Conservation (phyloP, 768 basidiomycete species). For the Leccinum subgranulosum region DNA sequence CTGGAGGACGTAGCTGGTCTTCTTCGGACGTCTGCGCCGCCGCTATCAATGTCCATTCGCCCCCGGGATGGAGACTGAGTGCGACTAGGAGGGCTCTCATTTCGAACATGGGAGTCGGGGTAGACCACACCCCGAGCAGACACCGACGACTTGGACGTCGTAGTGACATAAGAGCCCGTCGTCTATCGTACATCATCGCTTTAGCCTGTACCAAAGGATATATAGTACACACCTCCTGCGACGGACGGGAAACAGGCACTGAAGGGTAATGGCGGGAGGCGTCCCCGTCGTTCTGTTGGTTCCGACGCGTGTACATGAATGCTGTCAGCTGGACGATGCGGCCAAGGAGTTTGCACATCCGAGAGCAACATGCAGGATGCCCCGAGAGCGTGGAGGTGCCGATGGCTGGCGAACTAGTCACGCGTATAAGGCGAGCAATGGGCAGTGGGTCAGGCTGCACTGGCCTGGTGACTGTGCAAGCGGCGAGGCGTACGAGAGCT, state of each 20-base stretch:
- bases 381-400: not conserved
- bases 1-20: not conserved
- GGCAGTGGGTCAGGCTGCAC: constrained; percentile 6
- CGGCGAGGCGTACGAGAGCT: not conserved
- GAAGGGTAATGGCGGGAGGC: not conserved
- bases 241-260: not conserved
- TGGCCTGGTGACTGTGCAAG: not conserved
- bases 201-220: not conserved
- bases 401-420: not conserved
- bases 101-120: not conserved
- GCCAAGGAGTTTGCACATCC: constrained; percentile 13
- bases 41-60: not conserved
- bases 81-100: not conserved
- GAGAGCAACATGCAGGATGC: constrained; percentile 5
- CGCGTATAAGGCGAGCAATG: constrained; percentile 6
- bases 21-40: not conserved
- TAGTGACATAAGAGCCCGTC: not conserved
- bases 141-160: not conserved
- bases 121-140: not conserved
- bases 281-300: not conserved
- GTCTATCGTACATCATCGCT: not conserved
- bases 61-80: not conserved
- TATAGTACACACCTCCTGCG: constrained; percentile 10
- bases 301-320: constrained; percentile 9
- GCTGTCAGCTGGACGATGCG: constrained; percentile 8